Base-by-base conservation (phyloP, 495 filamentous ascomycete genomes). In the Penicillium coprophilum region DNA sequence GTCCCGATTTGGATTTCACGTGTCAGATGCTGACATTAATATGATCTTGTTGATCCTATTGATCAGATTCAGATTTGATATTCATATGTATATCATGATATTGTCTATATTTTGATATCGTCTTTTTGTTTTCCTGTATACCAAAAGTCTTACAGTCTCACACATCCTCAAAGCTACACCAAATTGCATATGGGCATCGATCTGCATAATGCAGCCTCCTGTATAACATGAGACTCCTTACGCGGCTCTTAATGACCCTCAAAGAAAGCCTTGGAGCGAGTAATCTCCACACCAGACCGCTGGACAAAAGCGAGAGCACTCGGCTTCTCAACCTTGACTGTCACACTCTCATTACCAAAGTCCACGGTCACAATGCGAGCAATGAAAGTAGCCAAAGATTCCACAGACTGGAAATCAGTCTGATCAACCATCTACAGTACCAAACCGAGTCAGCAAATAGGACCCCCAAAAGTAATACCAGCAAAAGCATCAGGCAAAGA, bases 261-360 rank as follows among this genome's bases (percentile, higher is more conserved):
- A 55, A 80, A 82, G 61, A 82, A 82, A 4, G 69, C 68, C 47
- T 72, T 68, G 6, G 71, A 72, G 39, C 81, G 67, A 27, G 80
- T 84, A 48, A 85, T 80, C 63, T 84, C 77, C 7, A 85, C 79
- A 6, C 80, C 82, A 17, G 82, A 79, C 53, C 73, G 66, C 55
- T 78, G 70, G 6, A 82, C 80, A 68, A 83, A 83, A 7, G 80
- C 75, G 57, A 85, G 50, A 12, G 82, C 82, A 59, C 77, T 83
- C 3, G 82, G 81, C 64, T 85, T 85, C 57, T 84, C 75, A n/a
- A 81, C 75, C 51, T 58, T 60, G 1, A 83, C 82, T 0, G 79
- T 83, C 19, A 83, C 77, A 43, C 75, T 67, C 44, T 77, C 69
- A 55, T 83, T 75, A 8, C 72, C 75, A 60, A 78, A 83, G 24